Evolutionary conservation across 2,329 filamentous ascomycete genomes (phyloP).

Genomic region (Xylaria sp.): DNA sequence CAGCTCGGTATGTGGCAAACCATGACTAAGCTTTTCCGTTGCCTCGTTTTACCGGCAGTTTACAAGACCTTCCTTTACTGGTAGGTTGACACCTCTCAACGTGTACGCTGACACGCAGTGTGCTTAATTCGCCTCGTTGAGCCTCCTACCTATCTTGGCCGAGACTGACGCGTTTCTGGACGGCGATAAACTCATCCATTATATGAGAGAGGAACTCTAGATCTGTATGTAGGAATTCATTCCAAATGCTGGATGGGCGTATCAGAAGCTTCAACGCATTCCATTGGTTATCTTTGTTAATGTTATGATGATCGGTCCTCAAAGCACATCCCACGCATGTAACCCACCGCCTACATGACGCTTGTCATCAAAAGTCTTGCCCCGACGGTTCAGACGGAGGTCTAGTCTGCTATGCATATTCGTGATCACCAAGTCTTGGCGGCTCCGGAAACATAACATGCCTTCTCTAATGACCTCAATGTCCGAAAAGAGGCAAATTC

Average conservation of each 20-base stretch:
- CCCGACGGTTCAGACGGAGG: not conserved
- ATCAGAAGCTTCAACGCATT: not conserved
- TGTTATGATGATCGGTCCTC: conserved; percentile 4
- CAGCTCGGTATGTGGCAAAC: not conserved
- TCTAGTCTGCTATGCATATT: not conserved
- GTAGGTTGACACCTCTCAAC: not conserved
- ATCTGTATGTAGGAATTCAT: not conserved
- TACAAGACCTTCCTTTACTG: conserved; percentile 3
- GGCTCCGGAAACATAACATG: not conserved
- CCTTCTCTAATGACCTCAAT: not conserved
- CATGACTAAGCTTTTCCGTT: not conserved
- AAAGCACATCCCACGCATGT: not conserved
- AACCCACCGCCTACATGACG: conserved; percentile 5
- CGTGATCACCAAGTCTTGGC: not conserved
- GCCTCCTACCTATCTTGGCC: not conserved
- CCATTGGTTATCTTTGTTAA: conserved; percentile 12
- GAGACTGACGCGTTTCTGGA: not conserved
- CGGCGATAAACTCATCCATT: not conserved
- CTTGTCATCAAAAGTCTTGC: not conserved
- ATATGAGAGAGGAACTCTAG: not conserved
- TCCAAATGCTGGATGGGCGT: conserved; percentile 6
- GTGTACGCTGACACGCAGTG: not conserved
- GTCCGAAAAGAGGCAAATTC: not conserved
- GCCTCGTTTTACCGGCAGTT: not conserved
- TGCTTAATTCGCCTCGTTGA: not conserved